These are phyloP conservation scores for Aegilops tauschii DNA, from an alignment of 176 grass and related monocot species.

Conservation along the genomic window DNA sequence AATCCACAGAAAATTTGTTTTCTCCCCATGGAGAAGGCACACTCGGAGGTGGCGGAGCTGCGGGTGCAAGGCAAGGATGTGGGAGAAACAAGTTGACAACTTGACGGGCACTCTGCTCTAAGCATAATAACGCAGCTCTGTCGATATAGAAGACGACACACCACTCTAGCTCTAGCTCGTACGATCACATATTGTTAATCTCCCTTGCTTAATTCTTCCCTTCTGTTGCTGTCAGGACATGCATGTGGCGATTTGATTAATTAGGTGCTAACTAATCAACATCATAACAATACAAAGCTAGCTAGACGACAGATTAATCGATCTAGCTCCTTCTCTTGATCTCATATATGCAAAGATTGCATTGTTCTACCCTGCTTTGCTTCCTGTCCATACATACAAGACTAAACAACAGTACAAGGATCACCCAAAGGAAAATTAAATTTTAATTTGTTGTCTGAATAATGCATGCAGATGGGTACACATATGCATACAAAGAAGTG, in stretches of 20 bases:
- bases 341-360: slow-evolving; percentile 12
- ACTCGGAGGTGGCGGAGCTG: too few relatives aligned
- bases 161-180: neutral
- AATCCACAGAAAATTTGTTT: too few relatives aligned
- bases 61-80: too few relatives aligned
- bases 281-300: neutral
- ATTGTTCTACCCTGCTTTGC: neutral
- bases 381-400: neutral
- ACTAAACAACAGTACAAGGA: neutral
- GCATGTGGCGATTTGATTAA: neutral
- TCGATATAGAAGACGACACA: slow-evolving; percentile 14
- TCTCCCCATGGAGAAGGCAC: too few relatives aligned
- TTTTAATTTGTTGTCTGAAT: neutral
- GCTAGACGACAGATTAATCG: neutral
- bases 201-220: neutral
- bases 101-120: neutral
- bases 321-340: neutral
- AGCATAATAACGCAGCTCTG: neutral
- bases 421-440: neutral
- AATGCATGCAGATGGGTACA: neutral
- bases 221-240: neutral
- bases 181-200: neutral
- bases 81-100: too few relatives aligned
- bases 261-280: neutral
- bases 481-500: neutral